Evolutionary conservation across 2,329 filamentous ascomycete genomes (phyloP).

Genomic region (Hypocrella siamensis): DNA sequence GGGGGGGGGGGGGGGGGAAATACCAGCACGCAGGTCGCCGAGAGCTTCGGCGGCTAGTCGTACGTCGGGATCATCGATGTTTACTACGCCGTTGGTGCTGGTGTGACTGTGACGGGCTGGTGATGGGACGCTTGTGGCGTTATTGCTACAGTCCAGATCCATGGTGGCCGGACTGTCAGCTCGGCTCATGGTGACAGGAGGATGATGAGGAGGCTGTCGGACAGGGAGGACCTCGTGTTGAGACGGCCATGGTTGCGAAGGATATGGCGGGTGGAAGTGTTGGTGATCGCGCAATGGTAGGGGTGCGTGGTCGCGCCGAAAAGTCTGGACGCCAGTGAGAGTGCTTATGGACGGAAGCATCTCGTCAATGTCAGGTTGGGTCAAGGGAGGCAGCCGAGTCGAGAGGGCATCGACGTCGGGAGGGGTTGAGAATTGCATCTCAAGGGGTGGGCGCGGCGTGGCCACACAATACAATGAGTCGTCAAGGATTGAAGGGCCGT

Average conservation of each 20-base stretch:
- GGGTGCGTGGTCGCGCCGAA: constrained; percentile 7
- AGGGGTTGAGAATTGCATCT: constrained; percentile 10
- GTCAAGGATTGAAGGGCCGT: too few relatives aligned
- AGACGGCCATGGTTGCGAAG: constrained; percentile 8
- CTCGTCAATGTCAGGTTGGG: constrained; percentile 12
- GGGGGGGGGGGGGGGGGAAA: too few relatives aligned
- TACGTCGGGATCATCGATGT: constrained; percentile 50
- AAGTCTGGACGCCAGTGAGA: constrained; percentile 14
- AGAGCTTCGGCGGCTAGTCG: constrained; percentile 60
- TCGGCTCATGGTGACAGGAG: constrained; percentile 12
- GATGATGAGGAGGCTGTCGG: constrained; percentile 16
- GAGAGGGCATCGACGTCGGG: constrained; percentile 12
- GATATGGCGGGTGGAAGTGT: constrained; percentile 8
- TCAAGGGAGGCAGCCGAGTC: constrained; percentile 11
- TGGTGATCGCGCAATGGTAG: constrained; percentile 7
- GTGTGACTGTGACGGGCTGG: constrained; percentile 26
- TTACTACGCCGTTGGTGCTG: constrained; percentile 35
- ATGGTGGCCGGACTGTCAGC: constrained; percentile 30
- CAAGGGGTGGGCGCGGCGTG: too few relatives aligned
- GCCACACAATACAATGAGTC: too few relatives aligned
- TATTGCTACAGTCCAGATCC: constrained; percentile 28
- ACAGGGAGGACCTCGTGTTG: background rate
- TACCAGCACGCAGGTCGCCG: constrained; percentile 53
- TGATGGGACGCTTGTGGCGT: constrained; percentile 25
- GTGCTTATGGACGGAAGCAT: constrained; percentile 21